phyloP scores from a whole-genome alignment of 2,329 filamentous ascomycete species.

The Pseudogymnoascus sp. region DNA sequence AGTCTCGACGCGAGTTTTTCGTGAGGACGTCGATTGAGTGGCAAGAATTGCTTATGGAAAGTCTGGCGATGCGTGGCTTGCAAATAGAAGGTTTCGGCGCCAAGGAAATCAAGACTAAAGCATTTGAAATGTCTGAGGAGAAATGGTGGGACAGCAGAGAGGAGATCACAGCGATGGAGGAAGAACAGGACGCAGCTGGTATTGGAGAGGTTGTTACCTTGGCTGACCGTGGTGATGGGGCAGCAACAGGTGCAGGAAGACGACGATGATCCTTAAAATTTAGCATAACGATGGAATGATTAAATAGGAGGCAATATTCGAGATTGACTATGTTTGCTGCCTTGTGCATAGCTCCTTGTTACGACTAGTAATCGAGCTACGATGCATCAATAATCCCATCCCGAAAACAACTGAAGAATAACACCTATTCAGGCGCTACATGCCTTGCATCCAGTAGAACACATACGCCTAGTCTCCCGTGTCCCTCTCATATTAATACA shows the following conservation, averaged over 20 bases:
- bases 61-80: constrained; percentile 59
- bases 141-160: constrained; percentile 99
- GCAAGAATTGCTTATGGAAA: constrained; percentile 79
- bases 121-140: constrained; percentile 85
- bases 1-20: constrained; percentile 87
- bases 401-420: background rate
- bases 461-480: constrained; percentile 8
- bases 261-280: constrained; percentile 30
- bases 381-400: constrained; percentile 1
- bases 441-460: constrained; percentile 5
- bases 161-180: constrained; percentile 83
- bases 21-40: constrained; percentile 78
- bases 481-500: constrained; percentile 6
- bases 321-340: background rate
- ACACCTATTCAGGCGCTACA: constrained; percentile 4
- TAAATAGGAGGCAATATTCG: background rate
- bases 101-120: constrained; percentile 88
- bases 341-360: background rate
- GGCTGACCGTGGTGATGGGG: constrained; percentile 59
- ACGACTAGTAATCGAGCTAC: background rate
- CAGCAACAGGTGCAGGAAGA: constrained; percentile 38
- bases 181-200: constrained; percentile 90
- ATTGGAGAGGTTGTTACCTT: constrained; percentile 92
- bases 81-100: constrained; percentile 61
- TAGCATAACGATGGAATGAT: constrained; percentile 3